Evolutionary conservation across 768 basidiomycete genomes (phyloP).

Genomic region (Lactarius quietus): DNA sequence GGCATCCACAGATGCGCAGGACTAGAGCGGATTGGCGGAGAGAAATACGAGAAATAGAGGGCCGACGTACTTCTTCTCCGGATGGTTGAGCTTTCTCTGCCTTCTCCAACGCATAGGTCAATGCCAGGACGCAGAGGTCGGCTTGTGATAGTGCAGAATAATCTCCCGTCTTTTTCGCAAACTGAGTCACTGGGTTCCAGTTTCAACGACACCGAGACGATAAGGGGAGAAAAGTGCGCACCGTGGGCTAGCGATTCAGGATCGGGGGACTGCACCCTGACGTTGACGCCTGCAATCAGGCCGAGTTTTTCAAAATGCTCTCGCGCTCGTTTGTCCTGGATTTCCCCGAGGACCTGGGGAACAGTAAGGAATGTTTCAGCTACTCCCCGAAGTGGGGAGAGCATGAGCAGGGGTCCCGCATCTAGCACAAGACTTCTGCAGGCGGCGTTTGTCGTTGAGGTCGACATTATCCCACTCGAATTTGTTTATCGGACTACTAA

Average conservation of each 20-base stretch:
- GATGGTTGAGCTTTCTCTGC: slow-evolving; percentile 37
- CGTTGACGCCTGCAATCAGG: slow-evolving; percentile 68
- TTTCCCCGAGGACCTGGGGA: slow-evolving; percentile 84
- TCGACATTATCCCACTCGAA: slow-evolving; percentile 17
- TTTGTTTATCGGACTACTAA: not conserved
- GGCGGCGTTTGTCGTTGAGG: slow-evolving; percentile 36
- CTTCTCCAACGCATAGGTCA: slow-evolving; percentile 76
- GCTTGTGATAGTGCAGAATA: slow-evolving; percentile 87
- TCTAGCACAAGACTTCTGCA: slow-evolving; percentile 87
- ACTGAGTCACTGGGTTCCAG: slow-evolving; percentile 66
- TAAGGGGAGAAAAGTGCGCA: slow-evolving; percentile 31
- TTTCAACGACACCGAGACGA: slow-evolving; percentile 11
- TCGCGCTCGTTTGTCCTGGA: slow-evolving; percentile 83
- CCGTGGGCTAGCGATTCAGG: slow-evolving; percentile 63
- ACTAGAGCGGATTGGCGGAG: slow-evolving; percentile 4
- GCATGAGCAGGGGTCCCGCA: slow-evolving; percentile 86
- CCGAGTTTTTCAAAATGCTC: slow-evolving; percentile 82
- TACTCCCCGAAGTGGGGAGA: slow-evolving; percentile 85
- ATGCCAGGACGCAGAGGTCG: slow-evolving; percentile 86
- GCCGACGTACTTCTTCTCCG: slow-evolving; percentile 29
- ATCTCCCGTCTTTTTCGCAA: slow-evolving; percentile 95
- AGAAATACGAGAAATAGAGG: not conserved
- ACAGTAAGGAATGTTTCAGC: slow-evolving; percentile 84
- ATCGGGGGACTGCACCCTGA: slow-evolving; percentile 69
- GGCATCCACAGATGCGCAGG: not conserved